phyloP scores from a whole-genome alignment of 495 filamentous ascomycete species.

The Talaromyces stipitatus region DNA sequence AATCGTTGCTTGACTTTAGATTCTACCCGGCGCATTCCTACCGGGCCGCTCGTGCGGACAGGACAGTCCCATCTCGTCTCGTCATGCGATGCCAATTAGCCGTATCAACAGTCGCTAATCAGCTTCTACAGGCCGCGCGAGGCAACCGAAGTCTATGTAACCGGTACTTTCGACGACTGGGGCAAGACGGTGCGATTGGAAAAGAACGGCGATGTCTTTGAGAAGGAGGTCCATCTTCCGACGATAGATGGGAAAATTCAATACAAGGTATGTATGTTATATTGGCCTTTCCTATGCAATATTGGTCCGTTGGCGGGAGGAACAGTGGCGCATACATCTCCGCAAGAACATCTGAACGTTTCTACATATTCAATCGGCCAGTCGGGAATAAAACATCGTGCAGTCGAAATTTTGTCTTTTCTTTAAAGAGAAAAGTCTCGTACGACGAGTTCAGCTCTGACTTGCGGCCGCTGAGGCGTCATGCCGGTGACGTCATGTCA shows the following conservation, averaged over 20 bases:
- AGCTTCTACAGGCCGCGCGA: conserved; percentile 53
- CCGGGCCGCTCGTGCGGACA: no score
- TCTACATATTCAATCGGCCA: background rate
- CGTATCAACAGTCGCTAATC: conserved; percentile 6
- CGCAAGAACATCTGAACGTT: background rate
- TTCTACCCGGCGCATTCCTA: background rate
- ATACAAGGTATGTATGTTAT: conserved; percentile 72
- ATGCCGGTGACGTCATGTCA: conserved; percentile 6
- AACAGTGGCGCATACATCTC: no score
- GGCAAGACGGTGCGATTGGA: conserved; percentile 72
- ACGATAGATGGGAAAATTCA: conserved; percentile 54
- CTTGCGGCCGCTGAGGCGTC: conserved; percentile 1
- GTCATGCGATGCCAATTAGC: no score
- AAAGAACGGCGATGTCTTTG: conserved; percentile 59
- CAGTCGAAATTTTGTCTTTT: background rate
- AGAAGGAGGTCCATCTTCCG: conserved; percentile 70
- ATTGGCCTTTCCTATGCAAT: no score
- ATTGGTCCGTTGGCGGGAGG: no score
- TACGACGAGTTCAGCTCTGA: background rate
- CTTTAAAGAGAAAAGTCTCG: background rate
- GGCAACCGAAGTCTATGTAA: conserved; percentile 85
- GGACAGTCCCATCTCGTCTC: background rate
- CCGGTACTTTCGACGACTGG: conserved; percentile 95
- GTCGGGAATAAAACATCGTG: background rate
- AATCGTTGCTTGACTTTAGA: background rate